These are phyloP conservation scores for Solanum peruvianum DNA, from an alignment of 257 asterid species.

Conservation along the genomic window DNA sequence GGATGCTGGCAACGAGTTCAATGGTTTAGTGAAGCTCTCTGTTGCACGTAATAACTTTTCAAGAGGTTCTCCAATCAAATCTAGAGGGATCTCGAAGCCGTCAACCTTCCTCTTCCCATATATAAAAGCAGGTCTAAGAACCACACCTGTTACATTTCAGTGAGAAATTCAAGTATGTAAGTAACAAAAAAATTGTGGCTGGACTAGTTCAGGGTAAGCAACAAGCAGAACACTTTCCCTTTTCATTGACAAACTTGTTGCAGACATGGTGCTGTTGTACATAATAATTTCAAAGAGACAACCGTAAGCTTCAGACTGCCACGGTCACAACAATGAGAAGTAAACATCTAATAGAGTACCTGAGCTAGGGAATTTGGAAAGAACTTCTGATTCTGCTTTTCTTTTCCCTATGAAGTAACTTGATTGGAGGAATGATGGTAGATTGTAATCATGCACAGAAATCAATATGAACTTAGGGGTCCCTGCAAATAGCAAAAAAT, in stretches of 20 bases:
- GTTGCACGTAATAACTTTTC: constrained; percentile 53
- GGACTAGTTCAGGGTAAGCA: neutral
- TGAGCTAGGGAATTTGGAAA: constrained; percentile 70
- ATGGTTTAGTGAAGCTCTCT: constrained; percentile 59
- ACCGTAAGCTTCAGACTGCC: neutral
- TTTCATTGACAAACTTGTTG: neutral
- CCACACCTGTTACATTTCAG: constrained; percentile 51
- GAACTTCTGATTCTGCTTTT: constrained; percentile 96
- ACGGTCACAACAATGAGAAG: neutral
- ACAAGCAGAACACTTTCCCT: neutral
- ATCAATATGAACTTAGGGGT: constrained; percentile 80
- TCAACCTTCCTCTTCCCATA: constrained; percentile 84
- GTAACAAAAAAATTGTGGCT: neutral
- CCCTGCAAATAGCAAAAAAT: constrained; percentile 33
- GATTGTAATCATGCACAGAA: constrained; percentile 93
- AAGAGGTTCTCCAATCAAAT: constrained; percentile 74
- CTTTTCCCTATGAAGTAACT: constrained; percentile 93
- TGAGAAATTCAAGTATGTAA: neutral
- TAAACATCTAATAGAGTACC: constrained; percentile 29
- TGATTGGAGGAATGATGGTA: constrained; percentile 66
- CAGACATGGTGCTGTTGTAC: neutral
- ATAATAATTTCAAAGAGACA: neutral
- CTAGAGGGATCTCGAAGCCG: constrained; percentile 81
- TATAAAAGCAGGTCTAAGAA: constrained; percentile 82
- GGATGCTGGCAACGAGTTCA: constrained; percentile 82